Percentiles rank a stretch among this genome's conserved stretches.
Evolutionary conservation across 2,329 filamentous ascomycete genomes (phyloP).

Genomic region (Pseudopithomyces maydicus): DNA sequence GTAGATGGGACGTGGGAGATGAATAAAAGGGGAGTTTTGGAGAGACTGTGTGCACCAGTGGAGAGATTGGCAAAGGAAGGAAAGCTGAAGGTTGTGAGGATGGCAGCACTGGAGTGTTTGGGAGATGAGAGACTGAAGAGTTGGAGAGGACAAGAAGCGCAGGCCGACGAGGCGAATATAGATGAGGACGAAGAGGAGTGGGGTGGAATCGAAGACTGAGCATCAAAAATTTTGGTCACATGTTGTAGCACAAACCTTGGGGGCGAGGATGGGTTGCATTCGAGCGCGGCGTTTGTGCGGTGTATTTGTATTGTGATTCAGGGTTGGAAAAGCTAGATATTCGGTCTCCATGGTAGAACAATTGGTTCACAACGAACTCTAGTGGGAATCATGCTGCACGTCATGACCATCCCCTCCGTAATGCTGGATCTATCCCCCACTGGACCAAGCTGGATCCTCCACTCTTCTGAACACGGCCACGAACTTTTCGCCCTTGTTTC

Average conservation of each 20-base stretch:
- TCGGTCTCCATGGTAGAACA: neutral
- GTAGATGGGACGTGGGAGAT: conserved; percentile 56
- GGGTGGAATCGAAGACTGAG: conserved; percentile 71
- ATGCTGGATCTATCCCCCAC: conserved; percentile 4
- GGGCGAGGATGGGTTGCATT: conserved; percentile 11
- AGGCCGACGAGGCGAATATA: conserved; percentile 33
- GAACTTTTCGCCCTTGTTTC: conserved; percentile 89
- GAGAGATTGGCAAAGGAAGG: conserved; percentile 61
- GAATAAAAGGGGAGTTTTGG: conserved; percentile 45
- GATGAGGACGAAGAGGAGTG: conserved; percentile 63
- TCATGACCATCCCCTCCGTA: neutral
- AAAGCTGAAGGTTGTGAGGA: conserved; percentile 73
- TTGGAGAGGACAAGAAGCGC: conserved; percentile 53
- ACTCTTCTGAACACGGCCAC: conserved; percentile 84
- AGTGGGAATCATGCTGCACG: neutral
- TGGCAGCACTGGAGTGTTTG: conserved; percentile 71
- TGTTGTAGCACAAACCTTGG: neutral
- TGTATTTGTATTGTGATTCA: conserved; percentile 50
- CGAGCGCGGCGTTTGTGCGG: conserved; percentile 62
- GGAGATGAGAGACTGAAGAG: conserved; percentile 74
- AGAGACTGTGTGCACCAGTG: conserved; percentile 60
- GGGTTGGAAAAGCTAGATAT: conserved; percentile 9
- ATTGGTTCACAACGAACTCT: too few relatives aligned
- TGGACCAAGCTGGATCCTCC: conserved; percentile 77
- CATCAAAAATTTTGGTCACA: neutral